phyloP scores from a whole-genome alignment of 371 early-diverging fungal species.

The Mortierella sp. region DNA sequence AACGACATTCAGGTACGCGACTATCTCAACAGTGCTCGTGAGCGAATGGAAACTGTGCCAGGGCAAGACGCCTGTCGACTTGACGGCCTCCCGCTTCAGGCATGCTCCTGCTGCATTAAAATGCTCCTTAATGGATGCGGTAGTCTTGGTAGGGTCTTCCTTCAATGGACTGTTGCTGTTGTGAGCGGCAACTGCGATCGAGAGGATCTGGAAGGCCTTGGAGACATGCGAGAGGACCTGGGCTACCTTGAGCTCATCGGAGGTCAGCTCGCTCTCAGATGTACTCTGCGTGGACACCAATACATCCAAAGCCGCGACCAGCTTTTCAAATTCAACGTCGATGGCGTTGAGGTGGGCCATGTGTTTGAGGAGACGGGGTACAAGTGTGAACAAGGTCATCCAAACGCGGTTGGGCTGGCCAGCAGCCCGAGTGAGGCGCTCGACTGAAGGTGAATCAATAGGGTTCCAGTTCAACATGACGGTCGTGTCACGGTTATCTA shows the following conservation, averaged over 20 bases:
- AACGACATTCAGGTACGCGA: constrained; percentile 39
- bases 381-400: constrained; percentile 44
- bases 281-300: background rate
- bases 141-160: constrained; percentile 43
- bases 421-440: constrained; percentile 58
- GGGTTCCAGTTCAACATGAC: constrained; percentile 69
- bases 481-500: constrained; percentile 73
- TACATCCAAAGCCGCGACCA: constrained; percentile 9
- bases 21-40: constrained; percentile 34
- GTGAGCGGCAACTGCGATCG: constrained; percentile 31
- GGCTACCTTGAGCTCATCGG: constrained; percentile 40
- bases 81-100: constrained; percentile 44
- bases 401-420: constrained; percentile 49
- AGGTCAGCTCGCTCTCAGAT: constrained; percentile 16
- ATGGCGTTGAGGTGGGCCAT: constrained; percentile 35
- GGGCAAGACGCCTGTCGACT: constrained; percentile 45
- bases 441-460: constrained; percentile 52
- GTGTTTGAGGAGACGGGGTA: constrained; percentile 40
- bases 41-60: constrained; percentile 43
- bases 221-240: constrained; percentile 23
- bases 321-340: constrained; percentile 27
- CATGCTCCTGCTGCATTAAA: constrained; percentile 5
- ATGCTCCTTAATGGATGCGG: constrained; percentile 31
- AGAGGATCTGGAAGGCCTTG: constrained; percentile 36
- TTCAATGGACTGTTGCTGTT: constrained; percentile 41